Conservation (phyloP, 2,329 filamentous ascomycete species). For the Calonectria naviculata region DNA sequence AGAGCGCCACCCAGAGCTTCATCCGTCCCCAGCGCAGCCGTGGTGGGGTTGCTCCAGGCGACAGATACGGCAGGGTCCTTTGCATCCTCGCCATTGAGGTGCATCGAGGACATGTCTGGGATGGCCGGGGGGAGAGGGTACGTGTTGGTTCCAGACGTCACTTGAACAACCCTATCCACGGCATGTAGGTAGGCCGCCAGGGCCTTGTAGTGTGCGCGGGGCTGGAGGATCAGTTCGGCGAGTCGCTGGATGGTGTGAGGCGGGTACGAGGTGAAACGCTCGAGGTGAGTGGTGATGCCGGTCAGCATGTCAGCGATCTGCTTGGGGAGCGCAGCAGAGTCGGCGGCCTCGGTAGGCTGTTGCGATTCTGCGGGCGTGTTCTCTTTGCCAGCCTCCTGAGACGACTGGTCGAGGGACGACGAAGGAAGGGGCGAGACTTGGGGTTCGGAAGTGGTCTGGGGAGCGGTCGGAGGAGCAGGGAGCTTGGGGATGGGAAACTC, state of each 20-base stretch:
- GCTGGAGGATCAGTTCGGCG: constrained; percentile 84
- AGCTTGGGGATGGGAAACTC: constrained; percentile 79
- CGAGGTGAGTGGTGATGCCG: constrained; percentile 71
- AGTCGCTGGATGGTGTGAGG: constrained; percentile 95
- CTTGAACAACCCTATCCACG: constrained; percentile 88
- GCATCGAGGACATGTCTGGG: constrained; percentile 66
- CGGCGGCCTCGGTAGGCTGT: constrained; percentile 45
- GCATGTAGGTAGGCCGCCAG: constrained; percentile 90
- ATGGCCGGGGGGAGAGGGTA: constrained; percentile 84
- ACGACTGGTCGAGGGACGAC: constrained; percentile 57
- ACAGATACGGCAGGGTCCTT: constrained; percentile 51
- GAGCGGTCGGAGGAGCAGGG: constrained; percentile 56
- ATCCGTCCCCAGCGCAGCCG: constrained; percentile 76
- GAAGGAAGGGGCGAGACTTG: constrained; percentile 56
- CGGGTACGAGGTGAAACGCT: constrained; percentile 78
- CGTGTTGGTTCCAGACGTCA: constrained; percentile 82
- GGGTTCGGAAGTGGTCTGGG: constrained; percentile 53
- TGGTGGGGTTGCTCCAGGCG: constrained; percentile 60
- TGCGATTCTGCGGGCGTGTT: constrained; percentile 63
- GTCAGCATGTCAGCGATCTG: constrained; percentile 72
- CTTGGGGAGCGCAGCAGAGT: constrained; percentile 67
- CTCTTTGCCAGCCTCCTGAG: constrained; percentile 76
- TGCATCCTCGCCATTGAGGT: constrained; percentile 70
- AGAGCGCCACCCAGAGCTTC: constrained; percentile 91
- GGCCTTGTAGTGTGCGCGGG: constrained; percentile 82